Evolutionary conservation across 768 basidiomycete species (phyloP), one percentile per base, ranked within the genome.

Genomic region (Kwoniella dendrophila): DNA sequence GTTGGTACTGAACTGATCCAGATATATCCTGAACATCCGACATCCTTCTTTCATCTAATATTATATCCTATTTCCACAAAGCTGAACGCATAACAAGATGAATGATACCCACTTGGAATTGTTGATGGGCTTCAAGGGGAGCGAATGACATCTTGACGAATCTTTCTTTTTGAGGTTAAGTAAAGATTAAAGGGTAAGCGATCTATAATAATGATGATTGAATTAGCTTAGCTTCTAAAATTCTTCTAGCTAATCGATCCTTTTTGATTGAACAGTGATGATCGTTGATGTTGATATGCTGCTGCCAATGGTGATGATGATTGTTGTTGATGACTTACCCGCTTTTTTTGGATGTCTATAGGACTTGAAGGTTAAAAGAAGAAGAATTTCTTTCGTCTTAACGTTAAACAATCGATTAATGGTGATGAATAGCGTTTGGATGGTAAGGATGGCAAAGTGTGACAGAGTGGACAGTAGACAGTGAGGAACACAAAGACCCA

Each of bases 71-170:
- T 29, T 20, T 47, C 41, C 41, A 16, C 38, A 26, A 8, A 34
- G 4, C 6, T 38, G 0, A 24, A n/a, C 33, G 16, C 0, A 0
- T 6, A 32, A 12, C 11, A 30, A 26, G 3, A 29, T 7, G 32
- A 27, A 14, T 41, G 10, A 44, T 22, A 76, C 82, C 65, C 67
- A 90, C 92, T 85, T 93, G 92, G 83, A 95, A 95, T 83, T 94
- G 92, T 77, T 90, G 87, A 79, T 97, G 92, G 66, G 90, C 80
- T 83, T 97, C 95, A 61, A 93, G 95, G 63, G 93, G 87, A 78
- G 94, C 93, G 83, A 98, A 90, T 82, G 94, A 96, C 94, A 97
- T 97, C 79, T 62, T 82, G 78, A 68, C 72, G 65, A 68, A 44
- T 47, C 54, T 50, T 56, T 58, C 63, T 53, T 52, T 64, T 51